phyloP scores from a whole-genome alignment of 192 early-diverging fungal species.

The Rhizophagus sp. region DNA sequence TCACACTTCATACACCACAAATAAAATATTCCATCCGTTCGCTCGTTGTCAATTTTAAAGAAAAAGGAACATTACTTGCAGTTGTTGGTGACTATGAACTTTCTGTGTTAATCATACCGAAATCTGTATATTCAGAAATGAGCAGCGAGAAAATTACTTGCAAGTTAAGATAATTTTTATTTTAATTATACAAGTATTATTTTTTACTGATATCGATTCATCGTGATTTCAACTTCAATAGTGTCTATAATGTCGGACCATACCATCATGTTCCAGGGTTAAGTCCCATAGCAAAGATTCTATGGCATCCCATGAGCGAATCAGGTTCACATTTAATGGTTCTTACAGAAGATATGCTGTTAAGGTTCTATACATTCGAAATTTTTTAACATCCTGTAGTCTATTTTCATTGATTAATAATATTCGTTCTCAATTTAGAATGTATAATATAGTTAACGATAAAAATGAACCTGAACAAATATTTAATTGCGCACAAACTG shows the following conservation, averaged over 20 bases:
- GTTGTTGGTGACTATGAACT: constrained; percentile 60
- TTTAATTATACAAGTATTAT: neutral
- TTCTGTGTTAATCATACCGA: constrained; percentile 58
- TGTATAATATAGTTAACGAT: constrained; percentile 70
- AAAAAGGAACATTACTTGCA: constrained; percentile 54
- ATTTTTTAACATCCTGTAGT: neutral
- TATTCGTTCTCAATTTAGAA: constrained; percentile 36
- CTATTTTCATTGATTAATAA: constrained; percentile 1
- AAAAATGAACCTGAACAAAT: constrained; percentile 68
- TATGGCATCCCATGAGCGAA: constrained; percentile 82
- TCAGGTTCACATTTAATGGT: constrained; percentile 69
- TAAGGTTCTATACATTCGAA: constrained; percentile 44
- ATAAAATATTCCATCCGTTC: constrained; percentile 63
- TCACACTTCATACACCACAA: constrained; percentile 37
- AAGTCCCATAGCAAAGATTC: constrained; percentile 61
- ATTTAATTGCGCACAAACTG: constrained; percentile 47
- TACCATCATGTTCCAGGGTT: constrained; percentile 28
- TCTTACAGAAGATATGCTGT: constrained; percentile 60
- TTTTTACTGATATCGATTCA: neutral
- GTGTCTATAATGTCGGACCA: constrained; percentile 33
- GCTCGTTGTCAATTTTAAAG: constrained; percentile 55
- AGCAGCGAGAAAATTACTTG: constrained; percentile 34
- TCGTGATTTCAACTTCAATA: neutral
- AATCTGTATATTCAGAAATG: constrained; percentile 43
- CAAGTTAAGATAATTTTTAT: constrained; percentile 16